These are phyloP conservation scores for Astragalus membranaceus DNA, from an alignment of 306 rosid species.

Conservation along the genomic window DNA sequence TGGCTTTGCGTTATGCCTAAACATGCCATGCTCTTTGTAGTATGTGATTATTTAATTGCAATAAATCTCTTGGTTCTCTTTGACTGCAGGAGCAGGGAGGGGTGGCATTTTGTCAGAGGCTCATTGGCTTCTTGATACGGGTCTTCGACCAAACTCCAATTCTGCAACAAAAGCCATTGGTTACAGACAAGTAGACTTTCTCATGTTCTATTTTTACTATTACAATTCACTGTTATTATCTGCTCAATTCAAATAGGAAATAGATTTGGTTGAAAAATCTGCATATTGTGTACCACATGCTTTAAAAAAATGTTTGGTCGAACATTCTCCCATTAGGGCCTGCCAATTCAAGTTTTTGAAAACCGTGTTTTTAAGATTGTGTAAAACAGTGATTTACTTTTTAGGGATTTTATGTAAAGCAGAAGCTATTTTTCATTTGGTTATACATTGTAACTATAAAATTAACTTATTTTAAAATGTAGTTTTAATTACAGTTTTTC, in stretches of 20 bases:
- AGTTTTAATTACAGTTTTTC: background rate
- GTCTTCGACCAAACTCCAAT: constrained; percentile 83
- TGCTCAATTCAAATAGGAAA: background rate
- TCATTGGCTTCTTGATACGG: constrained; percentile 74
- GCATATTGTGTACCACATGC: background rate
- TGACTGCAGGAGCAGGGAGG: constrained; percentile 58
- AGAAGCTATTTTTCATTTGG: background rate
- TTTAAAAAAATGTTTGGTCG: background rate
- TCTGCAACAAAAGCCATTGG: constrained; percentile 88
- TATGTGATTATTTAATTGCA: background rate
- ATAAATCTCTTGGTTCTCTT: constrained; percentile 13
- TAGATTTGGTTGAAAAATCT: background rate
- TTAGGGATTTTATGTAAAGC: background rate
- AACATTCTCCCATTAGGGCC: background rate
- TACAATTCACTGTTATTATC: constrained; percentile 9
- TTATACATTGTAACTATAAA: background rate
- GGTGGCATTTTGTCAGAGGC: constrained; percentile 82
- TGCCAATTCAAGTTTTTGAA: background rate
- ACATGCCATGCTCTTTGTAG: background rate
- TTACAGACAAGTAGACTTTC: constrained; percentile 69
- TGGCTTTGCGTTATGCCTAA: too few species aligned
- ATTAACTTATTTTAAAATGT: background rate
- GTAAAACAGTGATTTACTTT: background rate
- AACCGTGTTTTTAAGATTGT: background rate
- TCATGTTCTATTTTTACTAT: background rate